Base-by-base conservation (phyloP, 1,284 basidiomycete species). In the Ganoderma boninense region DNA sequence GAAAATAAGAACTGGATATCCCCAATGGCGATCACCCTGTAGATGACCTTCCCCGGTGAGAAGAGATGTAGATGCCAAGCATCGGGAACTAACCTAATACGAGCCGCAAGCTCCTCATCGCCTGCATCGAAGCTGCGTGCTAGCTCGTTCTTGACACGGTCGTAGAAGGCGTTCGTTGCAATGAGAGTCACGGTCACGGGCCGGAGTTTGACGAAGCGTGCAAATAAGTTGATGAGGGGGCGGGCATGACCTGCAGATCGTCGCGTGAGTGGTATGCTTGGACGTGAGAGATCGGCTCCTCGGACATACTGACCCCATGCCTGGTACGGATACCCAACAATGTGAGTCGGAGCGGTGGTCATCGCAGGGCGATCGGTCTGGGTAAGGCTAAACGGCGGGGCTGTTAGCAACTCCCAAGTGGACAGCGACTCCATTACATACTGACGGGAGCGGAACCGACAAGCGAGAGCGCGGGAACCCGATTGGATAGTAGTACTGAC, bases 141-240 rank as follows among this genome's bases (percentile, higher is more conserved):
- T 1, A 78, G 61, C 70, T 79, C 78, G 18, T 67, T 61, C 23
- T 67, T 42, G n/a, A 76, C 54, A 23, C 71, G 72, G 6, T 74
- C 73, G 42, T 62, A 71, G 61, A 69, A 63, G 0, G 29, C 35
- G 18, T 64, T 57, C 4, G 72, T 54, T 4, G 69, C 68, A 43
- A 79, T 67, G 18, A 79, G 49, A 1, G 78, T 79, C 29, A 77
- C 70, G 20, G 60, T n/a, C 14, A 74, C 64, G 2, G 69, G 66
- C 0, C 70, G 69, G 10, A 74, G 60, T 68, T 74, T 71, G n/a
- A 75, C 73, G 14, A 76, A 40, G 4, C 71, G 71, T 2, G 75
- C 73, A 5, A 65, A 57, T 1, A 79, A 69, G 26, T 67, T 65
- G 64, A 71, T 70, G 11, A 77, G 62, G 6, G 77, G 75, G 20